Evolutionary conservation across 345 rosid genomes (phyloP).

Genomic region (Euclidium syriacum): DNA sequence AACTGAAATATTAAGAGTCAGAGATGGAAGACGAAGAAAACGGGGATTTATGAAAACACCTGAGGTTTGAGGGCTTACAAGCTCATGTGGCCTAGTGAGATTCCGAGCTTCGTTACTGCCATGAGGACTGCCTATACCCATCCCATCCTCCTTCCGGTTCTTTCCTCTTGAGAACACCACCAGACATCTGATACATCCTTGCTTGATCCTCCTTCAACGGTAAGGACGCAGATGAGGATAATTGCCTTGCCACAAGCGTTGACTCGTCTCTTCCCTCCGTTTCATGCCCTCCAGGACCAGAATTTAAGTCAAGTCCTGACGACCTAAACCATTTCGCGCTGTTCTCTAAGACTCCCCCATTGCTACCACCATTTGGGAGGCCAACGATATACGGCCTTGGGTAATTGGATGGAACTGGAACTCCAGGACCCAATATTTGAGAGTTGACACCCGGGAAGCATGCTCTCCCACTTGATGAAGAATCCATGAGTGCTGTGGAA

Average conservation of each 20-base stretch:
- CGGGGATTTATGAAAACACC: neutral
- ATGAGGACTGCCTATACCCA: constrained; percentile 63
- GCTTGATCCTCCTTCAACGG: constrained; percentile 58
- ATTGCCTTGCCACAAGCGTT: constrained; percentile 42
- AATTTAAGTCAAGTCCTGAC: constrained; percentile 68
- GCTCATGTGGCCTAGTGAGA: neutral
- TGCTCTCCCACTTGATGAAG: constrained; percentile 57
- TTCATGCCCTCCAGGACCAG: constrained; percentile 73
- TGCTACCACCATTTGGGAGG: constrained; percentile 48
- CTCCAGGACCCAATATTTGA: constrained; percentile 54
- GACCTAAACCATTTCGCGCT: constrained; percentile 67
- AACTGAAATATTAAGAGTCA: neutral
- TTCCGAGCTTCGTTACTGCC: constrained; percentile 46
- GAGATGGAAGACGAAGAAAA: neutral
- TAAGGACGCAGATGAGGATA: constrained; percentile 46
- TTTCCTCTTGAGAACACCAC: constrained; percentile 67
- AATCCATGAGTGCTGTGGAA: constrained; percentile 56
- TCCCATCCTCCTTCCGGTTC: constrained; percentile 97
- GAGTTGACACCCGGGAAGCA: constrained; percentile 59
- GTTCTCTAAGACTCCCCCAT: constrained; percentile 34
- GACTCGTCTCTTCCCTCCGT: constrained; percentile 67
- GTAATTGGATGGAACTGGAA: constrained; percentile 45
- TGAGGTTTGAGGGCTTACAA: neutral
- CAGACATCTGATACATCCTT: constrained; percentile 62
- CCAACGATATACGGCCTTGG: constrained; percentile 55